Base-by-base conservation (phyloP, 768 basidiomycete genomes). In the Sarcomyxa edulis region DNA sequence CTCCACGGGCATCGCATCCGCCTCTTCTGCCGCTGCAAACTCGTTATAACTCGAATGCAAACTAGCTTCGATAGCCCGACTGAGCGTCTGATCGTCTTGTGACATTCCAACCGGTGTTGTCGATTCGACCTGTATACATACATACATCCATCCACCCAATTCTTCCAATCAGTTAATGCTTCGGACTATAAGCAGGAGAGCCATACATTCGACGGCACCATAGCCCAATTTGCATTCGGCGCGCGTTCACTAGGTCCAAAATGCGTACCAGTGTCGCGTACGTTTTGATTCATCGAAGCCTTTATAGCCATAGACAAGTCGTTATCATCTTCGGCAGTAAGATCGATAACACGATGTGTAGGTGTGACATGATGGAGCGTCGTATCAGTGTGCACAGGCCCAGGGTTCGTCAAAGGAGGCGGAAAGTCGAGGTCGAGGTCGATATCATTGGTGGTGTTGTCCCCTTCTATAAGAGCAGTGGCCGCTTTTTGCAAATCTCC, bases 51-150 rank as follows among this genome's bases (percentile, higher is more conserved):
- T 43, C 2, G 41, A 18, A 26, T 25, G 67, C 40, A 86, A 60
- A 53, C 83, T 85, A 4, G 77, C 83, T 56, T 81, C 74, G 29
- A 88, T 84, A 1, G 83, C 85, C 19, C 78, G 76, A 47, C 74
- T 78, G 57, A 87, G 60, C 24, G 67, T 68, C 33, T 78, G 73
- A 29, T 84, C 71, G n/a, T 83, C 80, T 16, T 68, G 68, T 2
- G 67, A 67, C 15, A 71, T 47, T 15, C 49, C 60, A 22, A n/a
- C n/a, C n/a, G n/a, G n/a, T n/a, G n/a, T n/a, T n/a, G n/a, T 22
- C 45, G 37, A 33, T 37, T 24, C 14, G 26, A 44, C 37, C 26
- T 21, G 31, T 18, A 28, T 7, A 21, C 14, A 8, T 16, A 25
- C 25, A 35, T 24, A n/a, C n/a, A n/a, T n/a, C n/a, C n/a, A n/a